Conservation (phyloP, 345 rosid genomes). For the Physaria fendleri region DNA sequence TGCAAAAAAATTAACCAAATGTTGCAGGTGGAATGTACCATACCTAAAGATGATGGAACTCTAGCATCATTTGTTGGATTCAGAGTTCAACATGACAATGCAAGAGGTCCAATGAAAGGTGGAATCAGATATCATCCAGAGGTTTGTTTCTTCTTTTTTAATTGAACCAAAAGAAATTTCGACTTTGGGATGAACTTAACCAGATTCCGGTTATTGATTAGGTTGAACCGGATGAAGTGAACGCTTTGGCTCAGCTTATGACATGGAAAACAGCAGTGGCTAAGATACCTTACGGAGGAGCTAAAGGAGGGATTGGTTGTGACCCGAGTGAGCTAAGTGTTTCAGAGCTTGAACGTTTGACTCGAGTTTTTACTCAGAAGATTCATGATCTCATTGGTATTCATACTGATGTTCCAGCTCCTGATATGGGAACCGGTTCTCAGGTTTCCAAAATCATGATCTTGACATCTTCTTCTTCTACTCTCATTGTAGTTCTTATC, state of each 20-base stretch:
- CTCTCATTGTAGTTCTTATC: not conserved
- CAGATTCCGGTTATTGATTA: slow-evolving; percentile 5
- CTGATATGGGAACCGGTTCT: slow-evolving; percentile 96
- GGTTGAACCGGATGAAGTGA: slow-evolving; percentile 98
- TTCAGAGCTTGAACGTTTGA: slow-evolving; percentile 80
- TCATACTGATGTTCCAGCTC: slow-evolving; percentile 95
- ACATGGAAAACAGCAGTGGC: slow-evolving; percentile 99
- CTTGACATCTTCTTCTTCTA: not conserved
- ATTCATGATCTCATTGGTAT: slow-evolving; percentile 87
- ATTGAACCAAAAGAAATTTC: not conserved
- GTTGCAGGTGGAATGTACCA: slow-evolving; percentile 86
- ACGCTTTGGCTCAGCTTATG: slow-evolving; percentile 94
- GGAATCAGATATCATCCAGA: slow-evolving; percentile 98
- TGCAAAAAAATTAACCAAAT: not conserved
- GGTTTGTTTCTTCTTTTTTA: slow-evolving; percentile 31
- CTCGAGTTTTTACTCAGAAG: slow-evolving; percentile 92
- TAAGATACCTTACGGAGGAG: slow-evolving; percentile 92
- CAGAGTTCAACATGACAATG: slow-evolving; percentile 94
- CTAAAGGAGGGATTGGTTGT: slow-evolving; percentile 98
- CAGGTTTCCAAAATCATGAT: slow-evolving; percentile 45
- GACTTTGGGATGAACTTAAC: not conserved
- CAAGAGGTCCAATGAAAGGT: slow-evolving; percentile 99
- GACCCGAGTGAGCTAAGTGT: slow-evolving; percentile 56
- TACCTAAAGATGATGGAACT: slow-evolving; percentile 87
- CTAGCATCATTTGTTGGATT: slow-evolving; percentile 89